Percentiles rank a stretch among this genome's conserved stretches.
These are phyloP conservation scores for Neurospora sp. DNA, from an alignment of 495 filamentous ascomycete species.

Conservation along the genomic window DNA sequence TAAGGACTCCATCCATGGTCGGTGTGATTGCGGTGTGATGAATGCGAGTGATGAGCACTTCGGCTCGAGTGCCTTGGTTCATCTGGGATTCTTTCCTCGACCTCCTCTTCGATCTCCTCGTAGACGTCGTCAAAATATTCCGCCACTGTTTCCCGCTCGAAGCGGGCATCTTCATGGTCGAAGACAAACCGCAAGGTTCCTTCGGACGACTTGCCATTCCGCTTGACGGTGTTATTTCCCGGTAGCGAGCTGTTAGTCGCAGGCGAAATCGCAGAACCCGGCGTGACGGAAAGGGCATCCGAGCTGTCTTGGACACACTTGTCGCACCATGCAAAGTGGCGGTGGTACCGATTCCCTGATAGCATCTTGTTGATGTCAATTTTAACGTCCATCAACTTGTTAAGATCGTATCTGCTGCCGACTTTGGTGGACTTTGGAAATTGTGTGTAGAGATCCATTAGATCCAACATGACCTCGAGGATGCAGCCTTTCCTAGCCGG, in stretches of 20 bases:
- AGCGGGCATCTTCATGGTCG: constrained; percentile 62
- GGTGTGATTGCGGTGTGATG: constrained; percentile 4
- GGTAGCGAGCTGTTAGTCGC: constrained; percentile 23
- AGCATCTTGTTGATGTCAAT: constrained; percentile 76
- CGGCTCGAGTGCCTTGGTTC: constrained; percentile 20
- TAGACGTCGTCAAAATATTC: constrained; percentile 64
- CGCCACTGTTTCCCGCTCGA: constrained; percentile 57
- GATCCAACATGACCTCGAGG: constrained; percentile 76
- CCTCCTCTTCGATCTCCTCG: constrained; percentile 65
- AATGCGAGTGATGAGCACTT: constrained; percentile 3
- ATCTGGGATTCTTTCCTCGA: constrained; percentile 41
- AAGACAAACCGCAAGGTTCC: constrained; percentile 88
- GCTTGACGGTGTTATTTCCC: constrained; percentile 27
- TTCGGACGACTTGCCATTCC: constrained; percentile 48
- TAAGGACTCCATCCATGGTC: constrained; percentile 20
- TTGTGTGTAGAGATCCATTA: constrained; percentile 79
- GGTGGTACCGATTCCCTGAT: constrained; percentile 23
- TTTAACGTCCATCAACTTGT: constrained; percentile 71
- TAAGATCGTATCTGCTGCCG: constrained; percentile 57
- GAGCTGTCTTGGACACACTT: constrained; percentile 29
- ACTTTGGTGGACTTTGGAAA: constrained; percentile 62
- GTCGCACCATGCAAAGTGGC: constrained; percentile 32
- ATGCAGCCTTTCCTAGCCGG: constrained; percentile 41
- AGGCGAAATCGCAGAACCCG: constrained; percentile 27
- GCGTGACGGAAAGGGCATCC: constrained; percentile 23